Percentiles rank a stretch among this genome's conserved stretches.
These are phyloP conservation scores for Aspergillus alliaceus DNA, from an alignment of 2,329 filamentous ascomycete genomes.

Conservation along the genomic window DNA sequence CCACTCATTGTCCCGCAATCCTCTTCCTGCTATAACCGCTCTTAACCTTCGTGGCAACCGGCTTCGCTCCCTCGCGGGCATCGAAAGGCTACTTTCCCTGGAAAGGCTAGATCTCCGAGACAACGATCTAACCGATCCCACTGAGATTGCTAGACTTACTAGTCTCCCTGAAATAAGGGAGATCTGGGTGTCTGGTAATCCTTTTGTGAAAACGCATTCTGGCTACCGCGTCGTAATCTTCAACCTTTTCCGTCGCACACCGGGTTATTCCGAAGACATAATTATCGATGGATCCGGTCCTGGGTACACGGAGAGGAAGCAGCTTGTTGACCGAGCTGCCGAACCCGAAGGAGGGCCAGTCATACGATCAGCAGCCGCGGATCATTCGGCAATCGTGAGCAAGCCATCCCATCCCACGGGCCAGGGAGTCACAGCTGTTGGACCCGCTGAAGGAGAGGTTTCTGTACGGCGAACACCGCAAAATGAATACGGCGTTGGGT, in stretches of 20 bases:
- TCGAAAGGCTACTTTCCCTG: conserved; percentile 83
- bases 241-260: conserved; percentile 88
- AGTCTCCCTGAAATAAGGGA: conserved; percentile 88
- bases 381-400: conserved; percentile 65
- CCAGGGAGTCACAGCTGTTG: conserved; percentile 9
- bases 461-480: conserved; percentile 13
- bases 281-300: conserved; percentile 82
- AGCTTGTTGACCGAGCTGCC: conserved; percentile 76
- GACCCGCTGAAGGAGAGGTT: conserved; percentile 8
- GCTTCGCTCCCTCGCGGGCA: conserved; percentile 79
- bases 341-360: conserved; percentile 76
- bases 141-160: conserved; percentile 84
- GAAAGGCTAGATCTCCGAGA: conserved; percentile 90
- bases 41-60: conserved; percentile 89
- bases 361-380: conserved; percentile 66
- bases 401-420: conserved; percentile 53
- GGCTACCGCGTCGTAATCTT: conserved; percentile 89
- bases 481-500: conserved; percentile 31
- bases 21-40: conserved; percentile 88
- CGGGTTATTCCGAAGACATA: conserved; percentile 88
- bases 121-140: conserved; percentile 86
- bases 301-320: conserved; percentile 80
- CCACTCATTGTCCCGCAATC: conserved; percentile 77
- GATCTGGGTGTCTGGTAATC: conserved; percentile 89
- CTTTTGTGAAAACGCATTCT: conserved; percentile 82